Evolutionary conservation across 345 rosid genomes (phyloP).

Genomic region (Limnanthes douglasii): DNA sequence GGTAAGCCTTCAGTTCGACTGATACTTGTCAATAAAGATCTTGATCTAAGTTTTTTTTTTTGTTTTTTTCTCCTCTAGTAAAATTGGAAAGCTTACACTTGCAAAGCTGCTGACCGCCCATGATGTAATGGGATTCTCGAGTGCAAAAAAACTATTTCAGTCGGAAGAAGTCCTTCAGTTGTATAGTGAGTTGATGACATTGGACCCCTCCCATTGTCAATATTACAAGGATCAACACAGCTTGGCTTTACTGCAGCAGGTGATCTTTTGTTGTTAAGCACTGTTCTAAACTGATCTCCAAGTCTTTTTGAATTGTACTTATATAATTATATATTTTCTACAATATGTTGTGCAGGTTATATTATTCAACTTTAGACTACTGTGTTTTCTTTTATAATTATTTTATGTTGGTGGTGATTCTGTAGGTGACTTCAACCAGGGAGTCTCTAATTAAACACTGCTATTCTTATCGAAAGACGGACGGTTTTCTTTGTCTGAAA

Average conservation of each 20-base stretch:
- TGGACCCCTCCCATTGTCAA: constrained; percentile 51
- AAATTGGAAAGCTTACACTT: constrained; percentile 87
- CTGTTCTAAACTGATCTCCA: constrained; percentile 5
- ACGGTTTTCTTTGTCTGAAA: constrained; percentile 36
- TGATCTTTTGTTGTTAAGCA: constrained; percentile 9
- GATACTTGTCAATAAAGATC: constrained; percentile 2
- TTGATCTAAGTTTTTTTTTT: background rate
- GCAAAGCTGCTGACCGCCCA: constrained; percentile 73
- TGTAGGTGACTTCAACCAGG: constrained; percentile 54
- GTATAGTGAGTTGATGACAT: constrained; percentile 44
- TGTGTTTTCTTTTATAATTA: background rate
- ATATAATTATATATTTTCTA: background rate
- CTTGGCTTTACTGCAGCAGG: constrained; percentile 54
- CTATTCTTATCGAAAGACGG: constrained; percentile 20
- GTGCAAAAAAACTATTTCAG: constrained; percentile 18
- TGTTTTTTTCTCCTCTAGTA: constrained; percentile 26
- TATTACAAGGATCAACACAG: constrained; percentile 74
- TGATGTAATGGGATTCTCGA: constrained; percentile 23
- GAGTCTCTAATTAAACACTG: constrained; percentile 36
- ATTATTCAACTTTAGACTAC: constrained; percentile 2
- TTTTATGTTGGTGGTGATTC: constrained; percentile 9
- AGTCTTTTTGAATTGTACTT: background rate
- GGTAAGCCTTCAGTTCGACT: constrained; percentile 26
- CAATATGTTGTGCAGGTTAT: background rate
- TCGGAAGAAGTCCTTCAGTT: constrained; percentile 53